Evolutionary conservation across 2,329 filamentous ascomycete species (phyloP).

Genomic region (Trichophyton equinum): DNA sequence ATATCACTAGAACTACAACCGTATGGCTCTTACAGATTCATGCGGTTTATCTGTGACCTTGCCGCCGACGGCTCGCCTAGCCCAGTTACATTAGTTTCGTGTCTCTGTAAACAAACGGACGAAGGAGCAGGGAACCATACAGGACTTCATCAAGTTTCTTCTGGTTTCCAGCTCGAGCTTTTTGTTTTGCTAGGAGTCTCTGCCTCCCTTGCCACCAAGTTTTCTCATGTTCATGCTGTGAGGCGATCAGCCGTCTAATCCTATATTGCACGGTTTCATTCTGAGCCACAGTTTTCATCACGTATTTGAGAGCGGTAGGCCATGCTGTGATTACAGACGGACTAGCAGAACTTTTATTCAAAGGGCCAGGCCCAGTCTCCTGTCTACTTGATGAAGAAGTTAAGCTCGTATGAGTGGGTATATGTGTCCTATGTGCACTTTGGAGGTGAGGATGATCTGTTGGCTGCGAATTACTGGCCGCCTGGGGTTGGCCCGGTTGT

Average conservation of each 20-base stretch:
- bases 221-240: slow-evolving; percentile 50
- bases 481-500: slow-evolving; percentile 1
- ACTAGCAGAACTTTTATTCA: slow-evolving; percentile 18
- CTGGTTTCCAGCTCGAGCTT: slow-evolving; percentile 40
- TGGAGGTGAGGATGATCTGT: background rate
- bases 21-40: background rate
- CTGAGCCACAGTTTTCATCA: slow-evolving; percentile 38
- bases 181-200: slow-evolving; percentile 41
- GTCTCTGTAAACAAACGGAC: background rate
- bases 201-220: slow-evolving; percentile 47
- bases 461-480: background rate
- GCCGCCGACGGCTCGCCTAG: slow-evolving; percentile 37
- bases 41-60: slow-evolving; percentile 18
- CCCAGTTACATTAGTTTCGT: background rate
- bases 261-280: slow-evolving; percentile 35
- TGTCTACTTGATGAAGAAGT: background rate
- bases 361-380: background rate
- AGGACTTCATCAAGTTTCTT: slow-evolving; percentile 43
- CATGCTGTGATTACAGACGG: slow-evolving; percentile 40
- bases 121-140: slow-evolving; percentile 26
- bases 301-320: slow-evolving; percentile 39
- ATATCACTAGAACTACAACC: background rate
- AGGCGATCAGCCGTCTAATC: slow-evolving; percentile 46
- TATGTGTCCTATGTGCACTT: background rate
- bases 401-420: background rate